Evolutionary conservation across 805 yeast genomes (phyloP), one percentile per base, ranked within the genome.

Genomic region (Metschnikowia kunwiensis): DNA sequence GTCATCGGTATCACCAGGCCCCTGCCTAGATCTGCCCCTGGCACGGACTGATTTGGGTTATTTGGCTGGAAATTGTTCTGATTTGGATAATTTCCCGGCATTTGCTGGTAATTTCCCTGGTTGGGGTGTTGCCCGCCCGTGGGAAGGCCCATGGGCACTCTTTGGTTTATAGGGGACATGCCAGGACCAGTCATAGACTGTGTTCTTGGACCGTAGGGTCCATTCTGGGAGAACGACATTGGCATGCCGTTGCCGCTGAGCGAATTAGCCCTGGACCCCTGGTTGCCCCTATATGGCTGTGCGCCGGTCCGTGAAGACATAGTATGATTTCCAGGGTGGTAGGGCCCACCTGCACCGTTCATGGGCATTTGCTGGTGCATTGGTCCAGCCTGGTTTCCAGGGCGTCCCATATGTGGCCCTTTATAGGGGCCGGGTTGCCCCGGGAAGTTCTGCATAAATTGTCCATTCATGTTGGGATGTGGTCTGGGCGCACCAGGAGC

Each of bases 241-340:
- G 13, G 12, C 20, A 25, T 16, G 11, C 40, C 40, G 19, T 27
- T 34, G n/a, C 25, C 38, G 22, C 34, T 44, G 16, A 47, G 36
- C 8, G 51, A 47, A 19, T 47, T 45, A 4, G 47, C 36, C n/a
- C 49, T 18, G 1, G 40, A 25, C 3, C 45, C 49, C 11, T 30
- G 26, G 8, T 28, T 36, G 14, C 38, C 40, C 11, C 47, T 14
- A 16, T 10, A 13, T 14, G 34, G 42, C 10, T 33, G 41, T 7
- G 18, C 32, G 2, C 38, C 46, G 8, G 46, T 31, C 4, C 47
- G 35, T 26, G 39, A 33, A 7, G 46, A 36, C 49, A 44, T 42
- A 5, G 46, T 33, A 16, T 44, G 48, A 15, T 35, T 29, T 5
- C 28, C 38, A n/a, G 9, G 29, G 10, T 34, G n/a, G 15, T n/a